Percentiles rank a stretch among this genome's conserved stretches.
These are phyloP conservation scores for Nigrospora oryzae DNA, from an alignment of 2,329 filamentous ascomycete genomes.

Conservation along the genomic window DNA sequence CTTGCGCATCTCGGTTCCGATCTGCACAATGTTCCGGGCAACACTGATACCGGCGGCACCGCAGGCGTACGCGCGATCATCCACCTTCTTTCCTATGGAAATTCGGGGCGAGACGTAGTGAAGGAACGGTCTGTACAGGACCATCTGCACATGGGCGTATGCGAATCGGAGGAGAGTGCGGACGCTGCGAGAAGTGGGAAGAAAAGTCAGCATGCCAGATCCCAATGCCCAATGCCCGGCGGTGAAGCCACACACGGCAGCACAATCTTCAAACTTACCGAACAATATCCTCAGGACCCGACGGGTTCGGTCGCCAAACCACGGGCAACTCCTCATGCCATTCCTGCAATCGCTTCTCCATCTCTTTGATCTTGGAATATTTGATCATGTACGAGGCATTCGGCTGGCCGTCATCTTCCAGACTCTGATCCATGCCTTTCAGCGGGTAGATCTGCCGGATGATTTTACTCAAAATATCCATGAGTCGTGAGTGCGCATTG, in stretches of 20 bases:
- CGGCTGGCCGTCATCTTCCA: constrained; percentile 28
- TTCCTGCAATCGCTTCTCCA: constrained; percentile 53
- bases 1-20: constrained; percentile 69
- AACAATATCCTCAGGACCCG: constrained; percentile 65
- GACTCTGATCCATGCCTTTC: constrained; percentile 43
- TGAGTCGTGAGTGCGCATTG: constrained; percentile 56
- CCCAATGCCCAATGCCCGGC: no score
- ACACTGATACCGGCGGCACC: constrained; percentile 54
- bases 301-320: constrained; percentile 70
- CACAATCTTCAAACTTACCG: constrained; percentile 44
- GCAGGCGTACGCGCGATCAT: constrained; percentile 72
- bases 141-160: constrained; percentile 77
- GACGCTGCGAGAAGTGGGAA: constrained; percentile 30
- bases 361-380: constrained; percentile 53
- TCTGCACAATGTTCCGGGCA: constrained; percentile 68
- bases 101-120: constrained; percentile 69
- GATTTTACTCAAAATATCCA: constrained; percentile 56
- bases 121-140: constrained; percentile 74
- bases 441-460: constrained; percentile 59
- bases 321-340: constrained; percentile 64
- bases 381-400: constrained; percentile 53
- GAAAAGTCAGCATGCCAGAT: background rate
- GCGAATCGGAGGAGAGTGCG: constrained; percentile 70
- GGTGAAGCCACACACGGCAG: no score
- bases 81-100: constrained; percentile 48